Evolutionary conservation across 768 basidiomycete species (phyloP), one percentile per base, ranked within the genome.

Genomic region (Cystobasidium tubakii): DNA sequence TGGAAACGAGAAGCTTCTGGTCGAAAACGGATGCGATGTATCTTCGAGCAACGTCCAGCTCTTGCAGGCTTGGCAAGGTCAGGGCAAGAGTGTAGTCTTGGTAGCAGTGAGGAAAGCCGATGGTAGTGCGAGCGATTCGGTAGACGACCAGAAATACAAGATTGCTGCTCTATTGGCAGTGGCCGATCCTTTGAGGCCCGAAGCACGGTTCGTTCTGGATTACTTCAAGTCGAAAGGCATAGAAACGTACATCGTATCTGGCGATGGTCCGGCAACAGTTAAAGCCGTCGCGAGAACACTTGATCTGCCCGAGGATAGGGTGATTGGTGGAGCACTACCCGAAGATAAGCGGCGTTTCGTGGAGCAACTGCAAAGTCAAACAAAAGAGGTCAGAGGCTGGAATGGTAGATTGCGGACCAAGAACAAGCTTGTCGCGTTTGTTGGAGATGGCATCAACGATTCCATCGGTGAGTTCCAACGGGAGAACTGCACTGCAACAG

Each of bases 311-410:
- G 80, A 83, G 43, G 82, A 82, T 29, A 87, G 90, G 75, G 88
- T 93, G 55, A 86, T 88, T 64, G 90, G 90, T n/a, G 89, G 88
- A 0, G 90, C 91, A 0, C 83, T 92, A 6, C 91, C 91, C 1
- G 88, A 90, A 57, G 88, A 90, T 77, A 93, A 93, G 83, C 88
- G 86, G 53, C 54, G 81, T 39, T 60, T 66, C 34, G 80, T 82
- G 42, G 65, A 74, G 50, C 36, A 73, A 10, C 66, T 80, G 36
- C 80, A 77, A 53, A 39, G 34, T 23, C 53, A 60, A 13, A 70
- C 42, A 1, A 69, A 43, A 39, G 39, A 36, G 7, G 70, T 43
- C 27, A 15, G 46, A 31, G 27, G 31, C 34, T 36, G 1, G 44
- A 23, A 15, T 31, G 21, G 57, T 25, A 54, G 17, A n/a, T 19